Evolutionary conservation across 805 yeast species (phyloP).

Genomic region (Candida oleophila): DNA sequence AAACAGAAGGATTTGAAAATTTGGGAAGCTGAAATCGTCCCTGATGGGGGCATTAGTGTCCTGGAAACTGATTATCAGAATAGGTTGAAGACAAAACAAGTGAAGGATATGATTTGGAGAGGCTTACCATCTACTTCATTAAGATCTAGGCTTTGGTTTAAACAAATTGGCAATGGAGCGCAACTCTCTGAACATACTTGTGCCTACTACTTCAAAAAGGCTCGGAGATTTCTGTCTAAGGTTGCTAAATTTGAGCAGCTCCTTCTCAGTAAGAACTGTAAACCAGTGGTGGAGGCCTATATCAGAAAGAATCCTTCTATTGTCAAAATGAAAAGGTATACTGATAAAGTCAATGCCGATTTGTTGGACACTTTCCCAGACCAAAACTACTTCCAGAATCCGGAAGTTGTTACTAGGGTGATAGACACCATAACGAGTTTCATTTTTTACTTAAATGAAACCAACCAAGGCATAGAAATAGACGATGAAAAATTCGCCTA

Average conservation of each 20-base stretch:
- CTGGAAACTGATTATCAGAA: slow-evolving; percentile 17
- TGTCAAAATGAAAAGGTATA: slow-evolving; percentile 7
- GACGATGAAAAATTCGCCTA: slow-evolving; percentile 5
- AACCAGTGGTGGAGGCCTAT: slow-evolving; percentile 2
- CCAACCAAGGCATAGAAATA: slow-evolving; percentile 13
- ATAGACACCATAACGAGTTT: slow-evolving; percentile 31
- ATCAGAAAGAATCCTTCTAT: slow-evolving; percentile 7
- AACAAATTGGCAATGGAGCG: slow-evolving; percentile 37
- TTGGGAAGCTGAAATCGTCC: slow-evolving; percentile 17
- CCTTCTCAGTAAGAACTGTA: neutral
- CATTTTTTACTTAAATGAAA: slow-evolving; percentile 16
- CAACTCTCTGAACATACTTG: slow-evolving; percentile 13
- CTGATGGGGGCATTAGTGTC: slow-evolving; percentile 5
- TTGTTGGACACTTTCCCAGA: slow-evolving; percentile 20
- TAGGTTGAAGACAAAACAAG: slow-evolving; percentile 18
- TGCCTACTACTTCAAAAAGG: slow-evolving; percentile 2
- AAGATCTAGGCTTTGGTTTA: slow-evolving; percentile 53
- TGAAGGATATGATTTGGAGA: slow-evolving; percentile 20
- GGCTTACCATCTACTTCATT: slow-evolving; percentile 21
- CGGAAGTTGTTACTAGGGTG: slow-evolving; percentile 11
- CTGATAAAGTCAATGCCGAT: slow-evolving; percentile 14
- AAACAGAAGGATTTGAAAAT: slow-evolving; percentile 31
- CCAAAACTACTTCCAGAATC: slow-evolving; percentile 15
- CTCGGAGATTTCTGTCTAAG: neutral
- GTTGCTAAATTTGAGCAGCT: slow-evolving; percentile 6